Base-by-base conservation (phyloP, 805 yeast genomes). In the Teunomyces tritomae region DNA sequence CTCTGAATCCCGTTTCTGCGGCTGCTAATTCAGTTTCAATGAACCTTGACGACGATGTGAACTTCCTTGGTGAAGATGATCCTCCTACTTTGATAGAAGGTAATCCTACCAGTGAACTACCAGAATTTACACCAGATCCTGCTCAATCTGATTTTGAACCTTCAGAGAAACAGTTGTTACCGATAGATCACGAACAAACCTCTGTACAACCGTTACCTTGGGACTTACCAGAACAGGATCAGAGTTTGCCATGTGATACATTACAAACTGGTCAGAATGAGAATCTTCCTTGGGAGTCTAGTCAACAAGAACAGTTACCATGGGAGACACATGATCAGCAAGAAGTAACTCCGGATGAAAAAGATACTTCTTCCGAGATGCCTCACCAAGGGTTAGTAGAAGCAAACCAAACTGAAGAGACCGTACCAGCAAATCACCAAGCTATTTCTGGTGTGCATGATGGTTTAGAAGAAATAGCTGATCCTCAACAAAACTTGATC, bases 21-120 rank as follows among this genome's bases (percentile, higher is more conserved):
- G 17, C 16, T 13, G 34, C 34, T 10, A 32, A 32, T 32, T 17
- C 2, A 32, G 9, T 16, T 32, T 13, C 34, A 14, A 32, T 37
- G 14, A 26, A 10, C 7, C 40, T 37, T 20, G 40, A 37, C 40
- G 27, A 37, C 29, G 40, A 37, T 26, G 40, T 24, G 8, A 26
- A 8, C 17, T 37, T 37, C 14, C 40, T 37, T 11, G 28, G 28
- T 7, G 10, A 28, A 26, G 34, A 20, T 11, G 55, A 52, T 27
- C 53, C 56, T 13, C 27, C 43, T 17, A 56, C 57, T 8, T 50
- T 57, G 39, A 41, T 54, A 6, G 54, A 46, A 20, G 56, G 50
- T 29, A 48, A 54, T 34, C 49, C 50, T 9, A 45, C 49, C 2
- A 53, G 54, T n/a, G 54, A 56, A 26, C 43, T 57, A 11, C 56